phyloP scores from a whole-genome alignment of 2,329 filamentous ascomycete genomes.

The Chalaropsis thielavioides region DNA sequence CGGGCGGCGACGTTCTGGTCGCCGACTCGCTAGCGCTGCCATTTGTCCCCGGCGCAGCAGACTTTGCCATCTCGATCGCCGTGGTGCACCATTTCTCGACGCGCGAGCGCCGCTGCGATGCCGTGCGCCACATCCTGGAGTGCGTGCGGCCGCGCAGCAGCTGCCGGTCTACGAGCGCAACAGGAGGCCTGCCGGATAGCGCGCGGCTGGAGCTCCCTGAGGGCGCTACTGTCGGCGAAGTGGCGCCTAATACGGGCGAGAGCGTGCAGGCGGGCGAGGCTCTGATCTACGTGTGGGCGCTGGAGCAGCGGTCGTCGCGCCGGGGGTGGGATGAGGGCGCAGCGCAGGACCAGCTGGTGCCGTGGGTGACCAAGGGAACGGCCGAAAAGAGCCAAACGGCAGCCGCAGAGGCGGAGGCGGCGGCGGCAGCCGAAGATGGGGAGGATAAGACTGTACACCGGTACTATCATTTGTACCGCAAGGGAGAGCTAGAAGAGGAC shows the following conservation, averaged over 20 bases:
- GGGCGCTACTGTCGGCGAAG: slow-evolving; percentile 6
- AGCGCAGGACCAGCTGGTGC: slow-evolving; percentile 85
- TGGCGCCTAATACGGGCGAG: slow-evolving; percentile 24
- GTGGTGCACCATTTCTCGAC: slow-evolving; percentile 91
- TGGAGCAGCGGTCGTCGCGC: slow-evolving; percentile 78
- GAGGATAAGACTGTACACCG: slow-evolving; percentile 55
- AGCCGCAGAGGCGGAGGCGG: neutral
- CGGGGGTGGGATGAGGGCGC: slow-evolving; percentile 76
- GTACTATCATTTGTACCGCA: slow-evolving; percentile 85
- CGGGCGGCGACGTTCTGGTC: slow-evolving; percentile 53
- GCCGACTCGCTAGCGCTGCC: slow-evolving; percentile 77
- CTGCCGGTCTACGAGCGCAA: neutral
- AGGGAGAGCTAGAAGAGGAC: slow-evolving; percentile 75
- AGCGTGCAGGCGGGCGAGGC: slow-evolving; percentile 39
- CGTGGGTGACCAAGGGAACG: slow-evolving; percentile 59
- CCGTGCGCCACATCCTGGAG: slow-evolving; percentile 55
- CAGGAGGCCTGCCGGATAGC: slow-evolving; percentile 22
- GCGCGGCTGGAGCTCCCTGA: slow-evolving; percentile 10
- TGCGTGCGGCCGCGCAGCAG: slow-evolving; percentile 35
- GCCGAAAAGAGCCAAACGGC: slow-evolving; percentile 5
- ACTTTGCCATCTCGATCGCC: slow-evolving; percentile 89
- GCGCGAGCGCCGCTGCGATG: slow-evolving; percentile 52
- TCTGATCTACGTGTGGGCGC: slow-evolving; percentile 84
- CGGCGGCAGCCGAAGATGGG: neutral
- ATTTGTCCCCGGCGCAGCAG: slow-evolving; percentile 45